Percentiles rank a stretch among this genome's conserved stretches.
phyloP scores from a whole-genome alignment of 106 monocot species.

The Dendrobium catenatum region DNA sequence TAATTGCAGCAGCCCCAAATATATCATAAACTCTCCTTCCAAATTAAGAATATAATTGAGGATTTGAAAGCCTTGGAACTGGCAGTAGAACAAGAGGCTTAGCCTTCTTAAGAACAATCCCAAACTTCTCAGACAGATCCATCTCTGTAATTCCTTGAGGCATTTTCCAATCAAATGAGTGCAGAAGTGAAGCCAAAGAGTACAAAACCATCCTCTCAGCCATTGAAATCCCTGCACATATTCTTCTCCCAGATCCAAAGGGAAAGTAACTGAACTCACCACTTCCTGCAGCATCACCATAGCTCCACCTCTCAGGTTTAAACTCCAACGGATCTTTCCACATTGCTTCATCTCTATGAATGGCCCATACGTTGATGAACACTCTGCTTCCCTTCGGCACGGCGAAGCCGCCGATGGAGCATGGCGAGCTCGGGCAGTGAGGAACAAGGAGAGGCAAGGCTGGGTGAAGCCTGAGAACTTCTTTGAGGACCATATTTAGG shows the following conservation, averaged over 20 bases:
- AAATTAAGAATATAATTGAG: neutral
- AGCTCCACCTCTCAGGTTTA: conserved; percentile 20
- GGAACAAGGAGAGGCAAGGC: conserved; percentile 13
- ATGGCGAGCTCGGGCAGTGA: conserved; percentile 12
- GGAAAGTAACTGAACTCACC: conserved; percentile 31
- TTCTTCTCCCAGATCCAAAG: conserved; percentile 35
- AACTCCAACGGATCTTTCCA: conserved; percentile 27
- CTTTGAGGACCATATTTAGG: conserved; percentile 9
- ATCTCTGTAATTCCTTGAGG: conserved; percentile 4
- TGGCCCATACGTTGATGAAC: conserved; percentile 27
- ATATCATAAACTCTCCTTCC: too few species aligned
- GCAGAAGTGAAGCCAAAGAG: conserved; percentile 19
- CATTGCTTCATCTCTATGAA: conserved; percentile 18
- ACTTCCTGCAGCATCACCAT: neutral
- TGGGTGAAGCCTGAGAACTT: conserved; percentile 14
- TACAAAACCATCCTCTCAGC: conserved; percentile 33
- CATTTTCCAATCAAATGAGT: conserved; percentile 39
- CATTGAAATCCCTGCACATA: conserved; percentile 30
- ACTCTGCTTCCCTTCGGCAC: conserved; percentile 16
- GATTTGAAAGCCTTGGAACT: conserved; percentile 7
- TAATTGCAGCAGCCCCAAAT: too few species aligned
- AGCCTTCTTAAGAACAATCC: conserved; percentile 26
- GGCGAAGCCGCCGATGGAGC: conserved; percentile 16
- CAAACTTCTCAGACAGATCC: conserved; percentile 34
- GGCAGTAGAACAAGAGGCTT: conserved; percentile 29